phyloP scores from a whole-genome alignment of 345 rosid genomes.

The Sonneratia alba region DNA sequence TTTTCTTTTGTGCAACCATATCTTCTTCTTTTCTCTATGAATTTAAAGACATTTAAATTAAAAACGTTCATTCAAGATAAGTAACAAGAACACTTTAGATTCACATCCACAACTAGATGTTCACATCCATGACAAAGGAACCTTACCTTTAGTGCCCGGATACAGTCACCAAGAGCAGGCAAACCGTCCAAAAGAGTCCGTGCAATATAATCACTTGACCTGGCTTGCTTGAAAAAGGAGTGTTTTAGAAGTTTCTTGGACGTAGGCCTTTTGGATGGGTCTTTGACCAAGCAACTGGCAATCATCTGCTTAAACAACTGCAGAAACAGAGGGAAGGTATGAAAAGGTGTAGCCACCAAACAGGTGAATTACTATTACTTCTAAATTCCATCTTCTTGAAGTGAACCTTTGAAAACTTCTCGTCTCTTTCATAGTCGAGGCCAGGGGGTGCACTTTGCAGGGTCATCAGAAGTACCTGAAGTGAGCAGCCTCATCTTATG shows the following conservation, averaged over 20 bases:
- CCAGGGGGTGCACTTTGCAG: conserved; percentile 99
- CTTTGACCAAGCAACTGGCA: conserved; percentile 97
- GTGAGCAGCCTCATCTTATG: conserved; percentile 19
- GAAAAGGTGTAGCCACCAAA: conserved; percentile 2
- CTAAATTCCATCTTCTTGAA: conserved; percentile 13
- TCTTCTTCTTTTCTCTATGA: conserved; percentile 87
- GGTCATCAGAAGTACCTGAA: conserved; percentile 94
- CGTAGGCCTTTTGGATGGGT: conserved; percentile 91
- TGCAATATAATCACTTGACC: conserved; percentile 75
- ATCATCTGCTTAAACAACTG: conserved; percentile 99
- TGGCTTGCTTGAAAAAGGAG: conserved; percentile 94
- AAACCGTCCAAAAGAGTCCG: conserved; percentile 78
- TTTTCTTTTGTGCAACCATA: conserved; percentile 98
- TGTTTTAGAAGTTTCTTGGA: conserved; percentile 76
- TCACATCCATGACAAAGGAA: conserved; percentile 11
- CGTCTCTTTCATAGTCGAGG: conserved; percentile 92
- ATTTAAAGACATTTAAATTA: conserved; percentile 16
- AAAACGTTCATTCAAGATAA: conserved; percentile 2
- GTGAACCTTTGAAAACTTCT: conserved; percentile 81
- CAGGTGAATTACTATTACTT: conserved; percentile 5
- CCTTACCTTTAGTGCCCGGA: conserved; percentile 94
- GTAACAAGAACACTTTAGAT: not conserved
- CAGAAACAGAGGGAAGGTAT: conserved; percentile 14
- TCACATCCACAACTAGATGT: not conserved
- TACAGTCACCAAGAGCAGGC: conserved; percentile 93